Percentiles rank a stretch among this genome's conserved stretches.
Evolutionary conservation across 2,329 filamentous ascomycete species (phyloP).

Genomic region (Chlorencoelia australis): DNA sequence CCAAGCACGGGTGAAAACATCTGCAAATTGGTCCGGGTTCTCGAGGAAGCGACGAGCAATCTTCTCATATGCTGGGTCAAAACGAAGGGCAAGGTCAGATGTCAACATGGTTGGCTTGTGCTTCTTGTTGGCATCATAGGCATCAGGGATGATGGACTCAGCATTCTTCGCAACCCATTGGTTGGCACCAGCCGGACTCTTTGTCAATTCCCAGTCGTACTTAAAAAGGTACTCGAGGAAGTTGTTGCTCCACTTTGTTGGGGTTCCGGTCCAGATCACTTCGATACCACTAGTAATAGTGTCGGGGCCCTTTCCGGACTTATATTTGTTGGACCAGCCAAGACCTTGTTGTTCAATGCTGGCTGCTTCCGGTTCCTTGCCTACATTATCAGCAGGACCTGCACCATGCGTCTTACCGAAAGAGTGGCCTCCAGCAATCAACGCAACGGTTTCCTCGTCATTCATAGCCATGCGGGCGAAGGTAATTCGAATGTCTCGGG

Average conservation of each 20-base stretch:
- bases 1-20: slow-evolving; percentile 66
- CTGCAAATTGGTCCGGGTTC: slow-evolving; percentile 56
- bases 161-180: slow-evolving; percentile 67
- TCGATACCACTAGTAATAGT: slow-evolving; percentile 69
- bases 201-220: slow-evolving; percentile 67
- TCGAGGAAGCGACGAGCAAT: slow-evolving; percentile 61
- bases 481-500: slow-evolving; percentile 61
- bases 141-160: slow-evolving; percentile 58
- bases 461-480: slow-evolving; percentile 78
- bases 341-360: slow-evolving; percentile 57
- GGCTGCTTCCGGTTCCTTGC: slow-evolving; percentile 56
- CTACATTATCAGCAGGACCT: slow-evolving; percentile 51
- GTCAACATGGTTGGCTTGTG: slow-evolving; percentile 69
- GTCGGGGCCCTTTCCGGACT: slow-evolving; percentile 58
- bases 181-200: slow-evolving; percentile 66
- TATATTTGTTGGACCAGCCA: slow-evolving; percentile 59
- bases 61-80: slow-evolving; percentile 65
- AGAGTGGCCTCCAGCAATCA: slow-evolving; percentile 69
- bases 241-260: slow-evolving; percentile 65
- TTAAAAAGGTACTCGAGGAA: slow-evolving; percentile 70
- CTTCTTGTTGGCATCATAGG: slow-evolving; percentile 61
- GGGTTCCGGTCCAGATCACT: slow-evolving; percentile 70
- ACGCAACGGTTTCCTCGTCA: slow-evolving; percentile 69
- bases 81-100: slow-evolving; percentile 61
- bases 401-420: slow-evolving; percentile 79